Base-by-base conservation (phyloP, 2,329 filamentous ascomycete genomes). In the Sclerotiophoma versabilis region DNA sequence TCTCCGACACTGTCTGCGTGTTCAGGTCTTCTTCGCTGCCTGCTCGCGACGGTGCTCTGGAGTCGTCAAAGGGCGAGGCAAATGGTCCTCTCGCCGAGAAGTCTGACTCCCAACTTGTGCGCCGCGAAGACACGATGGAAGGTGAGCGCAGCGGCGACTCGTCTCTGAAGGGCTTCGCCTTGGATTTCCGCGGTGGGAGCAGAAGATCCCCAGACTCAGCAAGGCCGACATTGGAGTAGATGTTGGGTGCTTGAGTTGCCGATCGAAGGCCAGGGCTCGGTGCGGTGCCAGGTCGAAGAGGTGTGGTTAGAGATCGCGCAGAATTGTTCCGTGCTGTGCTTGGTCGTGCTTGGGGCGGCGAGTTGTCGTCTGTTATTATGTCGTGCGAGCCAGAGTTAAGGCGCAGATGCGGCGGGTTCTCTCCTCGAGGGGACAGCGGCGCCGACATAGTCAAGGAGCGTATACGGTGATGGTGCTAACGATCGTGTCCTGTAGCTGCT, bases 1-100 rank as follows among this genome's bases (percentile, higher is more conserved):
- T 90, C 66, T 89, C 86, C 14, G 86, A 85, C 3, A 90, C 87
- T 1, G 87, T 90, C 75, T 90, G 87, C 0, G 87, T 90, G 65
- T 89, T 90, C 47, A 89, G 45, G 17, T 87, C 83, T 22, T 88
- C 85, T 38, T 89, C 85, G 64, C 85, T 88, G n/a, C 81, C 84
- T 17, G 83, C 79, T 57, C 83, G 76, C 43, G 85, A 88, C 2
- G 83, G 82, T 11, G 82, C 79, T 60, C 81, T 77, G 4, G 84
- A 85, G 58, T 88, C 85, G 54, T 84, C 83, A 60, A 86, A 87
- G 0, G 84, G 85, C 46, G 80, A 81, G 17, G 68, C 75, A 61
- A 80, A 85, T 57, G 73, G 81, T 45, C 64, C 78, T 65, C 81
- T 77, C 58, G 81, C 83, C 60, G 81, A 84, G 15, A 75, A 77